Percentiles rank a stretch among this genome's conserved stretches.
phyloP scores from a whole-genome alignment of 768 basidiomycete species.

The Mycena haematopus region DNA sequence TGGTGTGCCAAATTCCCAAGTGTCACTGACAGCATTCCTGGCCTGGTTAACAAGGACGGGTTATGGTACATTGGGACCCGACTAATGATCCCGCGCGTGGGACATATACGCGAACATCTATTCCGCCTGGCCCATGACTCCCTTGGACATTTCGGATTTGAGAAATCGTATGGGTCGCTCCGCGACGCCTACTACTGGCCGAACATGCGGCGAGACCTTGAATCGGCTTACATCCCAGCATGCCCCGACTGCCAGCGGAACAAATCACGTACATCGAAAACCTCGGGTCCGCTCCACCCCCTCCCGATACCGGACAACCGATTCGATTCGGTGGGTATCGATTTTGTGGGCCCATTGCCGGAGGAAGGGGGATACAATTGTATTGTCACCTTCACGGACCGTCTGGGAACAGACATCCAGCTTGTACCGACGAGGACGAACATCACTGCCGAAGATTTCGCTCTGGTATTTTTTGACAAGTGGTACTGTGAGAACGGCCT shows the following conservation, averaged over 20 bases:
- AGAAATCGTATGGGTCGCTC: constrained; percentile 37
- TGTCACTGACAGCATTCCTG: neutral
- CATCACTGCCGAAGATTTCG: constrained; percentile 34
- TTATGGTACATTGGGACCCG: constrained; percentile 35
- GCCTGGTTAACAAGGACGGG: constrained; percentile 11
- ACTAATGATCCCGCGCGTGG: constrained; percentile 30
- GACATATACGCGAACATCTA: constrained; percentile 31
- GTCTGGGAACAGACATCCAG: constrained; percentile 24
- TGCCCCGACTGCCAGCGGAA: constrained; percentile 43
- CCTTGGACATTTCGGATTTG: constrained; percentile 42
- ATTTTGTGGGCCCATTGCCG: constrained; percentile 45
- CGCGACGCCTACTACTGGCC: constrained; percentile 39
- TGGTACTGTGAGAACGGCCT: constrained; percentile 42
- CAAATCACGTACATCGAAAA: constrained; percentile 37
- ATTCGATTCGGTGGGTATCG: constrained; percentile 37
- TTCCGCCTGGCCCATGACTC: constrained; percentile 39
- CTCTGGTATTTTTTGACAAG: constrained; percentile 34
- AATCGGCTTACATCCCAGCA: constrained; percentile 39
- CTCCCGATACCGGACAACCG: constrained; percentile 38
- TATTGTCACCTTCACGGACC: constrained; percentile 31
- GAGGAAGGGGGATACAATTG: constrained; percentile 38
- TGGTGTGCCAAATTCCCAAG: constrained; percentile 17
- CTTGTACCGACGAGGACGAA: constrained; percentile 23
- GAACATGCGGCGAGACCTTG: constrained; percentile 41
- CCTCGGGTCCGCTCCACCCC: constrained; percentile 39